phyloP scores from a whole-genome alignment of 2,329 filamentous ascomycete species.

The Ophiocordyceps camponoti-floridani region DNA sequence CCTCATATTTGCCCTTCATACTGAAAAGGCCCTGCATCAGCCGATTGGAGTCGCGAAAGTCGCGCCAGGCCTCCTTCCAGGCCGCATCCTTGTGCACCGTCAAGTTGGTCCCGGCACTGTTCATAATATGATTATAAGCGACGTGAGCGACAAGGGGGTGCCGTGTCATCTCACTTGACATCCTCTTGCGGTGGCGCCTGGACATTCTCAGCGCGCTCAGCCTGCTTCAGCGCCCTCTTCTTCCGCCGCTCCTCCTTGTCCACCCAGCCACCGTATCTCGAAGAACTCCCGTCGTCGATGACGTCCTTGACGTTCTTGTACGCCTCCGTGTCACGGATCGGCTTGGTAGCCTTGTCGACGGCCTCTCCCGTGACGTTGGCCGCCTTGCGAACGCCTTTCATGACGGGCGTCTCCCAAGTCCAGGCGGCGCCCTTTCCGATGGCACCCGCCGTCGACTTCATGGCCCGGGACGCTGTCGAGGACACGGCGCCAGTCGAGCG shows the following conservation, averaged over 20 bases:
- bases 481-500: slow-evolving; percentile 71
- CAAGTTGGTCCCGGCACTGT: slow-evolving; percentile 79
- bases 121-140: not conserved
- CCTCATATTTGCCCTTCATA: slow-evolving; percentile 76
- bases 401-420: slow-evolving; percentile 92
- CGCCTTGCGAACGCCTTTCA: slow-evolving; percentile 78
- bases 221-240: slow-evolving; percentile 56
- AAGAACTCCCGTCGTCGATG: slow-evolving; percentile 93
- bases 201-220: slow-evolving; percentile 29
- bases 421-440: slow-evolving; percentile 84
- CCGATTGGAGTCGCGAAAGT: slow-evolving; percentile 80
- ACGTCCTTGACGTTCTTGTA: slow-evolving; percentile 91
- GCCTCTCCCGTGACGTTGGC: slow-evolving; percentile 73
- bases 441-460: slow-evolving; percentile 71
- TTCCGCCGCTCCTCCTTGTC: slow-evolving; percentile 88
- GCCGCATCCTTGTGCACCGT: slow-evolving; percentile 92
- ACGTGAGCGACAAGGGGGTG: too few relatives aligned
- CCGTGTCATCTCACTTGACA: slow-evolving; percentile 48
- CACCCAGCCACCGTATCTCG: slow-evolving; percentile 87
- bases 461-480: slow-evolving; percentile 56
- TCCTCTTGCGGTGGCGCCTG: slow-evolving; percentile 58
- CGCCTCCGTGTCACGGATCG: slow-evolving; percentile 83
- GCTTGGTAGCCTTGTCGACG: slow-evolving; percentile 86
- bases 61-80: slow-evolving; percentile 97
- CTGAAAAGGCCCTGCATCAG: slow-evolving; percentile 77